Percentiles rank a stretch among this genome's conserved stretches.
Evolutionary conservation across 169 alveolate genomes (phyloP).

Genomic region (Eimeria mitis): DNA sequence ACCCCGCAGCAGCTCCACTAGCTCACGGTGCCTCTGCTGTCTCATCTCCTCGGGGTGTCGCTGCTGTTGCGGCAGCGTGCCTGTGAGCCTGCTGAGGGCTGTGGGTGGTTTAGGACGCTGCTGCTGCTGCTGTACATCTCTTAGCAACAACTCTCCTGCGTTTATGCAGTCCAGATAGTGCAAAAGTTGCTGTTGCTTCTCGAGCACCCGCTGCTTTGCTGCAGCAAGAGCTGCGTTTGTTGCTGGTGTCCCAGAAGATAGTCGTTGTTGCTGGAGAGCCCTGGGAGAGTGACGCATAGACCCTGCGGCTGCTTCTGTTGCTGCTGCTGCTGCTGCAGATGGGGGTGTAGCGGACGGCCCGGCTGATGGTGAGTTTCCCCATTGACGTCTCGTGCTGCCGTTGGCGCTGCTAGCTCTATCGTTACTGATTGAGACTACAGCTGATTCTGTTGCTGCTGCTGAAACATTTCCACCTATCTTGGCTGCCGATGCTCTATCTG

Average conservation of each 20-base stretch:
- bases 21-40: slow-evolving; percentile 26
- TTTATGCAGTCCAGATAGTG: slow-evolving; percentile 33
- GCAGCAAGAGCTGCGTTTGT: slow-evolving; percentile 20
- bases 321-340: slow-evolving; percentile 66
- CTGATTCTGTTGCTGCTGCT: not conserved
- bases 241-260: not conserved
- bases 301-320: slow-evolving; percentile 37
- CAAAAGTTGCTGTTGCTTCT: slow-evolving; percentile 50
- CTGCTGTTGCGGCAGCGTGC: not conserved
- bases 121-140: not conserved
- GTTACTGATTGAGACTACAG: not conserved
- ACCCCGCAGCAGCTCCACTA: slow-evolving; percentile 17
- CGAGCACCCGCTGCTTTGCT: slow-evolving; percentile 33
- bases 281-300: slow-evolving; percentile 40
- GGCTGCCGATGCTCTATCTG: slow-evolving; percentile 3
- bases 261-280: slow-evolving; percentile 1
- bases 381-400: not conserved
- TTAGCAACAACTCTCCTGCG: slow-evolving; percentile 32
- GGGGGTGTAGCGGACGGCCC: not conserved
- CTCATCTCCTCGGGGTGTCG: slow-evolving; percentile 22
- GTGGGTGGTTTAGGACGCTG: slow-evolving; percentile 25
- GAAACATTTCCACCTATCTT: not conserved
- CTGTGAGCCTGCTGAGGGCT: slow-evolving; percentile 41
- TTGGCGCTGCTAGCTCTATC: slow-evolving; percentile 16
- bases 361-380: not conserved